Conservation (phyloP, 2,329 filamentous ascomycete species). For the Pleurostoma richardsiae region DNA sequence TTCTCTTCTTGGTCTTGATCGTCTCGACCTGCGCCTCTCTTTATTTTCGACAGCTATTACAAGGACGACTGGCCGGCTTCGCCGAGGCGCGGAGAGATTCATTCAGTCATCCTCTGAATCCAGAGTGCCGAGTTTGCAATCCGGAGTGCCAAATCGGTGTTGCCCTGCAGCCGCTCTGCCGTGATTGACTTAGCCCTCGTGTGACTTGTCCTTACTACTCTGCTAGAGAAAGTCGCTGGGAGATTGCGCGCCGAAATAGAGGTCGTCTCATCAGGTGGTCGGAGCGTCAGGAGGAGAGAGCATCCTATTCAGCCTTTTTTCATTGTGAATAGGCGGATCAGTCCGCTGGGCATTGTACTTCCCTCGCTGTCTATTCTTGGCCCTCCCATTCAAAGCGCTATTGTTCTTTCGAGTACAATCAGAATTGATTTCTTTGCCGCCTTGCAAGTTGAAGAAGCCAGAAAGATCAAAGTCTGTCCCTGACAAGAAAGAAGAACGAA, state of each 20-base stretch:
- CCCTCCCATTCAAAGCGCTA: constrained; percentile 19
- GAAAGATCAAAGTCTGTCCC: constrained; percentile 10
- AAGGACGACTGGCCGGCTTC: too few relatives aligned
- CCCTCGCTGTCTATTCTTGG: constrained; percentile 21
- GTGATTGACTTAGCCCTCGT: background rate
- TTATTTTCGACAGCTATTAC: too few relatives aligned
- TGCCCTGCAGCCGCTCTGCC: too few relatives aligned
- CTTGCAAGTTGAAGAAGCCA: constrained; percentile 28
- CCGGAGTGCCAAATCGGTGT: too few relatives aligned
- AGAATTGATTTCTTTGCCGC: constrained; percentile 44
- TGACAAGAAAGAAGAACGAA: constrained; percentile 24
- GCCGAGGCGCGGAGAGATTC: too few relatives aligned
- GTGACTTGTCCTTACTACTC: background rate
- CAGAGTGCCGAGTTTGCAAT: too few relatives aligned
- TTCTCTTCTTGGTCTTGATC: too few relatives aligned
- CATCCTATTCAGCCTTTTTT: constrained; percentile 13
- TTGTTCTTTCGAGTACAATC: constrained; percentile 38
- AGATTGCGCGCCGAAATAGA: constrained; percentile 9
- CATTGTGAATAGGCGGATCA: constrained; percentile 13
- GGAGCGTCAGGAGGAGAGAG: background rate
- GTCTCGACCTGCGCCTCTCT: too few relatives aligned
- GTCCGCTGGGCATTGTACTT: constrained; percentile 26
- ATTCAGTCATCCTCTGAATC: too few relatives aligned
- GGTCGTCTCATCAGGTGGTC: constrained; percentile 1
- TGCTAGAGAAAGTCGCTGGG: constrained; percentile 8